These are phyloP conservation scores for Rhexocercosporidium sp. DNA, from an alignment of 2,329 filamentous ascomycete species.

Conservation along the genomic window DNA sequence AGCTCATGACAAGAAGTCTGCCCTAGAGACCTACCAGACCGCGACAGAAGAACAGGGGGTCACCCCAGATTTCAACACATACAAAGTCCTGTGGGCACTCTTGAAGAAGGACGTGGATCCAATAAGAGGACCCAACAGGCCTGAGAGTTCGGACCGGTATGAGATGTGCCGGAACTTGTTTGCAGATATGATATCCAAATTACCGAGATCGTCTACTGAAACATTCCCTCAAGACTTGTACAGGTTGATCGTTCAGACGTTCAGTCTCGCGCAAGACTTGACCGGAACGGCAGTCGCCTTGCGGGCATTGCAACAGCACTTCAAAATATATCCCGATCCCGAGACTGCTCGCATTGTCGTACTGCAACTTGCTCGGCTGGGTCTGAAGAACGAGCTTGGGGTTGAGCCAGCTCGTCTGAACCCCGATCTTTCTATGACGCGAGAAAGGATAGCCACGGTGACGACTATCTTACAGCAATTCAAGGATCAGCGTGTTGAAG, in stretches of 20 bases:
- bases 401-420: constrained; percentile 44
- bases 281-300: constrained; percentile 55
- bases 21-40: constrained; percentile 35
- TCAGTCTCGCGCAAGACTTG: constrained; percentile 55
- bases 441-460: constrained; percentile 51
- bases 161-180: constrained; percentile 44
- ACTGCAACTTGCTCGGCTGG: constrained; percentile 52
- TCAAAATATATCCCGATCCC: constrained; percentile 51
- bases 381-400: constrained; percentile 41
- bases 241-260: constrained; percentile 56
- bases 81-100: constrained; percentile 38
- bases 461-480: constrained; percentile 50
- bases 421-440: constrained; percentile 45
- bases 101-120: constrained; percentile 37
- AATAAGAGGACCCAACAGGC: constrained; percentile 1
- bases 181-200: constrained; percentile 54
- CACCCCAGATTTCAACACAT: constrained; percentile 40
- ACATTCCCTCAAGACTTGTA: constrained; percentile 55
- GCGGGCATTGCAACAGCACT: constrained; percentile 49
- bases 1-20: constrained; percentile 28
- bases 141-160: constrained; percentile 9
- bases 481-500: constrained; percentile 39
- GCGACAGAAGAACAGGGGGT: constrained; percentile 30
- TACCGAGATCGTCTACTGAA: constrained; percentile 33
- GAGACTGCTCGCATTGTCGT: constrained; percentile 53